These are phyloP conservation scores for Paramecium octaurelia DNA, from an alignment of 73 alveolate genomes.

Conservation along the genomic window DNA sequence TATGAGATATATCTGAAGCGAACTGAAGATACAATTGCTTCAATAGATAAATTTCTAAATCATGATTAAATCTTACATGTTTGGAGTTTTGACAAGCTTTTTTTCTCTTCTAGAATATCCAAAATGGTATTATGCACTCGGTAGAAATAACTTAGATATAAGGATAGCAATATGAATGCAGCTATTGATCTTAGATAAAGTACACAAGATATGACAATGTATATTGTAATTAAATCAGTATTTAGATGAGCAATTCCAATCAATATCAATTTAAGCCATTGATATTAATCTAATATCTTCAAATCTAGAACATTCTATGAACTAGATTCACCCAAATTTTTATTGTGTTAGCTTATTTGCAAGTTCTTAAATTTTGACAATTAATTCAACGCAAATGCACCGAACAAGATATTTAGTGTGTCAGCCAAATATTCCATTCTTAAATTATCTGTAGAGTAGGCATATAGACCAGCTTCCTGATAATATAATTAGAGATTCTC, in stretches of 20 bases:
- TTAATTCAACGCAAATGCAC: neutral
- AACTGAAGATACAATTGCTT: neutral
- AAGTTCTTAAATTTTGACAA: neutral
- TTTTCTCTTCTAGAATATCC: neutral
- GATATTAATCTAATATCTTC: neutral
- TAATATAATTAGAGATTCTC: neutral
- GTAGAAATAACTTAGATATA: slow-evolving; percentile 30
- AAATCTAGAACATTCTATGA: neutral
- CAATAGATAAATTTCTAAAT: neutral
- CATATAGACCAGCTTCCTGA: slow-evolving; percentile 17
- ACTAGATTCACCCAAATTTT: neutral
- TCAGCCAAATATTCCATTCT: slow-evolving; percentile 35
- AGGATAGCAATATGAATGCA: neutral
- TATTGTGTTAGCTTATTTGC: neutral
- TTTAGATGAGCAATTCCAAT: slow-evolving; percentile 12
- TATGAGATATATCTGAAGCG: neutral
- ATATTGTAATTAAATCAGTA: slow-evolving; percentile 30
- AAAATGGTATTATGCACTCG: neutral
- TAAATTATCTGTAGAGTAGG: neutral
- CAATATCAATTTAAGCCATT: neutral
- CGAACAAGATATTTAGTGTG: slow-evolving; percentile 7
- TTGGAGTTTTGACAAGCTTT: neutral
- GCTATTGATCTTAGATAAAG: slow-evolving; percentile 19
- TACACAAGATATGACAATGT: neutral
- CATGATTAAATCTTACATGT: neutral